Evolutionary conservation across 1,284 basidiomycete species (phyloP).

Genomic region (Retiboletus fuscus): DNA sequence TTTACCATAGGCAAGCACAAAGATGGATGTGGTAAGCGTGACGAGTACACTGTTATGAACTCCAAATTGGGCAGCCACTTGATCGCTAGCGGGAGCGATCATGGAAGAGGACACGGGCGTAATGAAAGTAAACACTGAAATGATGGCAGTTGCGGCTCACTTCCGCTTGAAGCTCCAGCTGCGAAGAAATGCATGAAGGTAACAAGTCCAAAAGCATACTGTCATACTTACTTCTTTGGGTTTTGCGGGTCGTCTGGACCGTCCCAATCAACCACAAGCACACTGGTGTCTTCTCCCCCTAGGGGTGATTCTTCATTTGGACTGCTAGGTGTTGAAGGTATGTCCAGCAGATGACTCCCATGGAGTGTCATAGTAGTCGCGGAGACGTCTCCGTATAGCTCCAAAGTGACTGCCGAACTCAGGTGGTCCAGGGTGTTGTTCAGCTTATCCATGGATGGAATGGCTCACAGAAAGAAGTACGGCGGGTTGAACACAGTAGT

Average conservation of each 20-base stretch:
- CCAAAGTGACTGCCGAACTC: too few species aligned
- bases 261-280: slow-evolving; percentile 51
- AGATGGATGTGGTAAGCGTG: slow-evolving; percentile 74
- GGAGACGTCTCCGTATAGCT: slow-evolving; percentile 8
- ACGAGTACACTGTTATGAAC: slow-evolving; percentile 64
- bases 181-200: slow-evolving; percentile 3
- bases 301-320: not conserved
- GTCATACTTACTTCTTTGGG: slow-evolving; percentile 49
- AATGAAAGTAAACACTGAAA: slow-evolving; percentile 65
- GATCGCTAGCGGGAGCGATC: slow-evolving; percentile 67
- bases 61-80: slow-evolving; percentile 67
- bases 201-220: too few species aligned
- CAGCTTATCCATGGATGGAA: too few species aligned
- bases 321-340: not conserved
- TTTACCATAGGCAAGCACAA: slow-evolving; percentile 74
- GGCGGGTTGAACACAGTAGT: too few species aligned
- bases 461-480: too few species aligned
- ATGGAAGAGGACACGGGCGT: slow-evolving; percentile 67
- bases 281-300: not conserved
- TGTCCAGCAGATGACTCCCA: not conserved
- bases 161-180: slow-evolving; percentile 64
- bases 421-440: too few species aligned
- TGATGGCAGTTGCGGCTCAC: slow-evolving; percentile 61
- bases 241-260: slow-evolving; percentile 51
- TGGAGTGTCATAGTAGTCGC: slow-evolving; percentile 25